Percentiles rank a stretch among this genome's conserved stretches.
These are phyloP conservation scores for Penicillium psychrofluorescens DNA, from an alignment of 495 filamentous ascomycete species.

Conservation along the genomic window DNA sequence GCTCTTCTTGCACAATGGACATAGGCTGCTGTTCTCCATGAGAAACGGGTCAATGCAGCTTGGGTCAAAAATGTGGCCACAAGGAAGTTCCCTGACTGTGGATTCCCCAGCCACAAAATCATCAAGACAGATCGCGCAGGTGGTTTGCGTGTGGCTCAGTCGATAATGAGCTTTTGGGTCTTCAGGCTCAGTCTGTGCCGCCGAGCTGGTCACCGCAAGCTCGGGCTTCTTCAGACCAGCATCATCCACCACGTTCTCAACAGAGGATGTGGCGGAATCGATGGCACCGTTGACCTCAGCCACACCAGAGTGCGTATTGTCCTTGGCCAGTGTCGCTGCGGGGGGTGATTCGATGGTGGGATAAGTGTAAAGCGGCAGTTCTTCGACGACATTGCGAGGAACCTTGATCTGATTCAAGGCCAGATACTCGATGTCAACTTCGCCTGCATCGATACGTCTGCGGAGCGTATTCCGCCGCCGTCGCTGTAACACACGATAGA, in stretches of 20 bases:
- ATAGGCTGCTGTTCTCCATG: constrained; percentile 62
- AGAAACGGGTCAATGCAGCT: constrained; percentile 82
- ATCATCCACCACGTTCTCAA: background rate
- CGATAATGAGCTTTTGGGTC: constrained; percentile 7
- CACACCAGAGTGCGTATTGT: constrained; percentile 3
- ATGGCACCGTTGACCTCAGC: constrained; percentile 2
- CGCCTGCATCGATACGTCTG: constrained; percentile 61
- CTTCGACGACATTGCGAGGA: constrained; percentile 57
- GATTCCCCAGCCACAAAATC: constrained; percentile 61
- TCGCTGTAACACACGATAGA: constrained; percentile 69
- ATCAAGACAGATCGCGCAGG: constrained; percentile 81
- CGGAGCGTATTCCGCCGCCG: constrained; percentile 56
- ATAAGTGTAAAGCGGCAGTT: constrained; percentile 71
- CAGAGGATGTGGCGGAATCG: background rate
- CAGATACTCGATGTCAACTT: constrained; percentile 72
- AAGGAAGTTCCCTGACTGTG: constrained; percentile 75
- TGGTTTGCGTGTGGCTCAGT: constrained; percentile 38
- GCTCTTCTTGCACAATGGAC: constrained; percentile 78
- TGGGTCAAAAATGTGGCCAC: constrained; percentile 85
- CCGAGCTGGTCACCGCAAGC: constrained; percentile 10
- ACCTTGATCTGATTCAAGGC: constrained; percentile 72
- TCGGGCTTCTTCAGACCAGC: constrained; percentile 10
- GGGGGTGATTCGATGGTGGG: constrained; percentile 27
- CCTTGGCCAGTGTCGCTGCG: constrained; percentile 6
- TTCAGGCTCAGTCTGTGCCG: background rate